Evolutionary conservation across 2,329 filamentous ascomycete species (phyloP), one percentile per base, ranked within the genome.

Genomic region (Exophiala sideris): DNA sequence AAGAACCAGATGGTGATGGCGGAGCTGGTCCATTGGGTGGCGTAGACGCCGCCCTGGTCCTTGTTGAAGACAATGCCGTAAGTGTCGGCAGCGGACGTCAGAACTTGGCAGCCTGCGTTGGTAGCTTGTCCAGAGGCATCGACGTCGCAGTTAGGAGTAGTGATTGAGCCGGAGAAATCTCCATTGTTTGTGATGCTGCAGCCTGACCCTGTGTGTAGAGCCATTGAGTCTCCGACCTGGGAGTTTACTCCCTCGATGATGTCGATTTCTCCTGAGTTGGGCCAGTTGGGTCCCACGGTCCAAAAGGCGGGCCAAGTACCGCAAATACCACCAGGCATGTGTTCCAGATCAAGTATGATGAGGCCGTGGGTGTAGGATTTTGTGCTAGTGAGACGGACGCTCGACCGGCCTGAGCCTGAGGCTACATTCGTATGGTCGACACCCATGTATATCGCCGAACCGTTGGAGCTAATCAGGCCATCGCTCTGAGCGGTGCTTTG

Each of bases 1-100:
- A 95, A 96, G 79, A 89, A 92, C 82, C 85, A 96, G 60, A 95
- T 78, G 38, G 79, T 79, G 69, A 97, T 94, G 59, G 77, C 77
- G 0, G 79, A 68, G 29, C 79, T 78, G 1, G 86, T 89, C 88
- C 91, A 95, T 70, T 91, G 84, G 52, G 86, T 82, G 33, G 83
- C 87, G 64, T 87, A 91, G 42, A 91, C 77, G 36, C 87, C 88
- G 20, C 88, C 88, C 8, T 80, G 79, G 32, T 72, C 79, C 20
- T 73, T 73, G 71, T 94, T 94, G 76, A 95, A 91, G 5, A 80
- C 82, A 21, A 80, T 73, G 11, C 87, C 87, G 62, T 84, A 88
- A 61, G 79, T 81, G 41, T 75, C 68, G 46, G 77, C 76, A 62
- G 79, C 73, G 21, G 71, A 63, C 1, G 79, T 79, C 9, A 68